Conservation (phyloP, 495 filamentous ascomycete genomes). For the Chaetomium cochliodes region DNA sequence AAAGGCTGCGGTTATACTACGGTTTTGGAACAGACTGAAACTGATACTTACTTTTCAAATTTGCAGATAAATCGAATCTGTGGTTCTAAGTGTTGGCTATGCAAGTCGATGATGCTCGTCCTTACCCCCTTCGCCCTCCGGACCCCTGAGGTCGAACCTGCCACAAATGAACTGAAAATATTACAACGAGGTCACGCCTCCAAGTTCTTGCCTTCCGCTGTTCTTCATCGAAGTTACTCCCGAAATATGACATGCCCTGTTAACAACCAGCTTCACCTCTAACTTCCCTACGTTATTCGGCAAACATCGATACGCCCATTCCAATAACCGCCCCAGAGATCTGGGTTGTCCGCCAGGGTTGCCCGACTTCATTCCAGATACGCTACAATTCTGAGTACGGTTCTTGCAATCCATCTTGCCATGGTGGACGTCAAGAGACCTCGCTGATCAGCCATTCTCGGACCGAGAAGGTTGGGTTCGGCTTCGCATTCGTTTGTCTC, state of each 20-base stretch:
- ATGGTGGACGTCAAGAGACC: constrained; percentile 3
- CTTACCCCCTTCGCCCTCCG: background rate
- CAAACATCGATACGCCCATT: background rate
- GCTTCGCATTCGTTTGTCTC: constrained; percentile 8
- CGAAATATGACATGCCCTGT: background rate
- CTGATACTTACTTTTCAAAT: no score
- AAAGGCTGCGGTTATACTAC: no score
- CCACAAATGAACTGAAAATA: background rate
- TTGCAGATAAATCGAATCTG: background rate
- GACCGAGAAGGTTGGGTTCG: background rate
- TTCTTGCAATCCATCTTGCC: background rate
- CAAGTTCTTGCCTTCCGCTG: constrained; percentile 2
- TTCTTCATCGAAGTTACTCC: background rate
- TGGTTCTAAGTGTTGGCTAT: no score
- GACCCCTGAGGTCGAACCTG: background rate
- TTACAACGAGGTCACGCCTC: background rate
- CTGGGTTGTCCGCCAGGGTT: background rate
- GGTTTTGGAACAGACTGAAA: no score
- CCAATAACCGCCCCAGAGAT: background rate
- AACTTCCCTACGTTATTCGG: background rate
- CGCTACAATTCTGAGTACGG: background rate
- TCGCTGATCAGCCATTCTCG: background rate
- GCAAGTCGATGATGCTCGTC: background rate
- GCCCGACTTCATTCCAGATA: background rate
- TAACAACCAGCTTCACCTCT: background rate